Evolutionary conservation across 169 alveolate genomes (phyloP), one percentile per base, ranked within the genome.

Genomic region (Cryptosporidium viatorum): DNA sequence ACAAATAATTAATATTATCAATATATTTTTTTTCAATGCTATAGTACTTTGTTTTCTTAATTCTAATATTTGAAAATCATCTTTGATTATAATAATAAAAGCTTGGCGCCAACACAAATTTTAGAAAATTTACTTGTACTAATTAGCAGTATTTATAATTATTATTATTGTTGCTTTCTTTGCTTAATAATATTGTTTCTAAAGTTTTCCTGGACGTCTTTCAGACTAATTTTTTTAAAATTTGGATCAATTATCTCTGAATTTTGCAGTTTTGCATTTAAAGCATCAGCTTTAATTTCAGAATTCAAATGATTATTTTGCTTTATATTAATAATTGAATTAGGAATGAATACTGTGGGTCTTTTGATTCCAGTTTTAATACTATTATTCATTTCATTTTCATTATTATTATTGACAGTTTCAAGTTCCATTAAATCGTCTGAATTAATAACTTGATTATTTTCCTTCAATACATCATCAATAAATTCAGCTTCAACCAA

Each of bases 401-500:
- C 70, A n/a, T 26, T 58, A 16, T 59, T 35, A 5, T 43, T 70
- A 43, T 58, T 2, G 0, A 0, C 9, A 41, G 12, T 18, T n/a
- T 55, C 59, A 59, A 45, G 14, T n/a, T 58, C 65, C 5, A 14
- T 5, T 21, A 55, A 55, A 3, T 55, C 67, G 9, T 26, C 35
- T 55, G 67, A n/a, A 55, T 8, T n/a, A 9, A 26, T 55, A 8
- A 55, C 67, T 6, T 21, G 6, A 10, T 55, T n/a, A 41, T 65
- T 16, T 29, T 48, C 26, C 2, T 35, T 18, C n/a, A 80, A 29
- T 80, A 80, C 10, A 14, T 80, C 89, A 14, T 80, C 89, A 62
- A 60, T 80, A 39, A 80, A 80, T 52, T 80, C 89, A 21, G 89
- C 89, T 41, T 80, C 89, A n/a, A 80, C 89, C 21, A 80, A 18